A percentile compares a stretch with the other conserved stretches of the same genome.
Conservation (phyloP, 129 eudicot genomes). For the Centella asiatica region DNA sequence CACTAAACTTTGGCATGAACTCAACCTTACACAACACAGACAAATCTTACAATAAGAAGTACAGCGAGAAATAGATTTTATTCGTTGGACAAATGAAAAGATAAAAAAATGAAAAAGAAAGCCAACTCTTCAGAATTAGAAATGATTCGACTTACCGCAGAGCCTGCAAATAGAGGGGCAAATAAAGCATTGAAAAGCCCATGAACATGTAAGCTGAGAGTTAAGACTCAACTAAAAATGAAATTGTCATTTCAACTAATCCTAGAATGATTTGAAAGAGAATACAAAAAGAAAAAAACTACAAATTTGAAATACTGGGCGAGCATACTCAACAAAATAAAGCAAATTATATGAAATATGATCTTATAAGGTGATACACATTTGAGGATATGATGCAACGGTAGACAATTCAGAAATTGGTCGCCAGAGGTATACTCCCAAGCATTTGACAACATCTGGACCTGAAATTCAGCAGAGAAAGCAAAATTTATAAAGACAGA, state of each 20-base stretch:
- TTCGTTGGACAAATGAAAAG: neutral
- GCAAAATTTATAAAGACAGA: conserved; percentile 6
- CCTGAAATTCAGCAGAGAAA: conserved; percentile 47
- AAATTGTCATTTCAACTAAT: neutral
- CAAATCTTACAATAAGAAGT: conserved; percentile 1
- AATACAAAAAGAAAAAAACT: no score
- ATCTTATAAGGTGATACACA: neutral
- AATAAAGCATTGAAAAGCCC: conserved; percentile 89
- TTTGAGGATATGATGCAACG: conserved; percentile 91
- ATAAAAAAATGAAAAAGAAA: neutral
- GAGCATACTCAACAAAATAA: neutral
- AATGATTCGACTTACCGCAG: conserved; percentile 37
- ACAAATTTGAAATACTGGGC: neutral
- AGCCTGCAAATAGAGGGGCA: conserved; percentile 90
- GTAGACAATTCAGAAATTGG: conserved; percentile 85
- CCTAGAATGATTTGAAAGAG: neutral
- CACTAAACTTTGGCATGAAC: conserved; percentile 92
- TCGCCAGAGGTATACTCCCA: conserved; percentile 85
- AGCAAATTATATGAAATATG: neutral
- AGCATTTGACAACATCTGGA: conserved; percentile 71
- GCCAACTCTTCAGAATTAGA: conserved; percentile 1
- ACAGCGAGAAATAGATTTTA: neutral
- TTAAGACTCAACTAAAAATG: conserved; percentile 34
- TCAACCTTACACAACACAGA: conserved; percentile 52
- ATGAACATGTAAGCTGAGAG: conserved; percentile 71